These are phyloP conservation scores for Candida hungchunana DNA, from an alignment of 805 yeast genomes.

Conservation along the genomic window DNA sequence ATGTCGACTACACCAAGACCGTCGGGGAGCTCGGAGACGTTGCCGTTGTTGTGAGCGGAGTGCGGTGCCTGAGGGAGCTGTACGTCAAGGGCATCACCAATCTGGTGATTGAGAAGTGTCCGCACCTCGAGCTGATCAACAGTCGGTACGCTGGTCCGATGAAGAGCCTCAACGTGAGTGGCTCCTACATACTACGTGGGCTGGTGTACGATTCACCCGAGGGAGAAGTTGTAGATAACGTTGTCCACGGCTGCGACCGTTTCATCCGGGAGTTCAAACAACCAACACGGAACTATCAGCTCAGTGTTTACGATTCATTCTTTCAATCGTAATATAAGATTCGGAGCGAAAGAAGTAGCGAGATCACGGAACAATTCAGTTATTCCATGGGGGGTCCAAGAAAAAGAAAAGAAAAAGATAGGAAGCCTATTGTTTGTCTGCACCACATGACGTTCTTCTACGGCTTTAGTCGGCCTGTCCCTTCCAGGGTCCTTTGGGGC, in stretches of 20 bases:
- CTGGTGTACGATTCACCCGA: conserved; percentile 7
- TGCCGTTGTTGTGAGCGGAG: conserved; percentile 4
- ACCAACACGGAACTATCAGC: conserved; percentile 3
- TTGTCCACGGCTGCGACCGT: conserved; percentile 2
- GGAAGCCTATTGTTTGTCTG: too few species aligned
- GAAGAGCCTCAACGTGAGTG: conserved; percentile 4
- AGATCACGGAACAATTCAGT: too few species aligned
- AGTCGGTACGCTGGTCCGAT: conserved; percentile 8
- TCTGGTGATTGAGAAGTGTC: conserved; percentile 6
- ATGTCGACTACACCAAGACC: conserved; percentile 4
- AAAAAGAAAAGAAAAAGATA: too few species aligned
- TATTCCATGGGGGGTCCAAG: too few species aligned
- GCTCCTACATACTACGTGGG: conserved; percentile 6
- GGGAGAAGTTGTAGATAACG: conserved; percentile 5
- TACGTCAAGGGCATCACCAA: conserved; percentile 6
- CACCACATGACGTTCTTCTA: too few species aligned
- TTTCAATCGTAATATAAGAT: too few species aligned
- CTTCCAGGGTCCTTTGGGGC: too few species aligned
- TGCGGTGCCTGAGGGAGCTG: conserved; percentile 4
- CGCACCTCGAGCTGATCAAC: conserved; percentile 7
- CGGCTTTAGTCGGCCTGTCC: too few species aligned
- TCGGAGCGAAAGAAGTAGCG: too few species aligned
- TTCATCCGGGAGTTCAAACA: conserved; percentile 4
- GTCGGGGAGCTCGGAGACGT: conserved; percentile 6
- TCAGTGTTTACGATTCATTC: conserved; percentile 5